Conservation (phyloP, 2,329 filamentous ascomycete genomes). For the Aplosporella prunicola region DNA sequence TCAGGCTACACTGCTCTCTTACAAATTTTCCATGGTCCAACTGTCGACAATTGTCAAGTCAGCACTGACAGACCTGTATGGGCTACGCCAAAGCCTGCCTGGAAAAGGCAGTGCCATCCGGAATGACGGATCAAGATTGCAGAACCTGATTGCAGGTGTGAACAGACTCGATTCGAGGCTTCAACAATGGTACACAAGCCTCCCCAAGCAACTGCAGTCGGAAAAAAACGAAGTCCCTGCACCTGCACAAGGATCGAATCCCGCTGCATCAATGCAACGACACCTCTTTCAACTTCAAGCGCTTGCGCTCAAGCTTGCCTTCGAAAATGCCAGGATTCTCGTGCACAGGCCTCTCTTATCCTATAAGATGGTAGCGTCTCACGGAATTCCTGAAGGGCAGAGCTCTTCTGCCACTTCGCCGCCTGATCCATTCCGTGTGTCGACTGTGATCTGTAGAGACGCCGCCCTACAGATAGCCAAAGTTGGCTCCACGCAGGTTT, state of each 20-base stretch:
- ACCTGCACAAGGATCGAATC: no score
- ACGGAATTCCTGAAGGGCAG: not conserved
- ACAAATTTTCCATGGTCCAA: constrained; percentile 1
- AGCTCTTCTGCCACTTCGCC: not conserved
- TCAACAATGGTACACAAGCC: not conserved
- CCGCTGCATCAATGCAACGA: not conserved
- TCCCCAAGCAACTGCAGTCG: not conserved
- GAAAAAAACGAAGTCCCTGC: not conserved
- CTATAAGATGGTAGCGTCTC: not conserved
- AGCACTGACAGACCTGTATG: not conserved
- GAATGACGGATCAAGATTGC: not conserved
- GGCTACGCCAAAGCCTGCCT: not conserved
- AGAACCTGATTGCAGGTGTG: not conserved
- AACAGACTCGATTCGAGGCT: not conserved
- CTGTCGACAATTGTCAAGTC: constrained; percentile 3
- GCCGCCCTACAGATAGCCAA: not conserved
- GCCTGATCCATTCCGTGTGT: not conserved
- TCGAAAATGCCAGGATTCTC: not conserved
- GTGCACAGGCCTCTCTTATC: not conserved
- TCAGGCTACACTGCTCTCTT: not conserved
- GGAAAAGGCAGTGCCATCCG: no score
- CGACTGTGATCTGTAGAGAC: not conserved
- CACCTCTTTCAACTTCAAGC: constrained; percentile 3
- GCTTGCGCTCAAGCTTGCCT: constrained; percentile 1
- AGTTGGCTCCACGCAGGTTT: not conserved